A percentile compares a stretch with the other conserved stretches of the same genome.
Conservation (phyloP, 306 rosid species). For the Albizia julibrissin region DNA sequence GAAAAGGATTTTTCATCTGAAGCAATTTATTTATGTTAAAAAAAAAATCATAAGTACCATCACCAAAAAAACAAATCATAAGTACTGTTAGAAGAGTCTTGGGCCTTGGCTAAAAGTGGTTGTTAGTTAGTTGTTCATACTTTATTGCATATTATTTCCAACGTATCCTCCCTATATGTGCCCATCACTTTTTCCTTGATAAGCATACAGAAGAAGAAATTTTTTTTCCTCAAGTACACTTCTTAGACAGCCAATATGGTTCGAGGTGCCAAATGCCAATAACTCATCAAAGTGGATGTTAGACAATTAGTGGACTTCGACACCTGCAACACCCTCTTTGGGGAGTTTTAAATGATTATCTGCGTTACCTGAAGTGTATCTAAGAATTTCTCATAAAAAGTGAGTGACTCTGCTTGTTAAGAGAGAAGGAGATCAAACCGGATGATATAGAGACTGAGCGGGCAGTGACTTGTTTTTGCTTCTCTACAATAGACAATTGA, state of each 20-base stretch:
- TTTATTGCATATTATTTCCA: too few species aligned
- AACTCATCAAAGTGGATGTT: background rate
- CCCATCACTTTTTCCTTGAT: too few species aligned
- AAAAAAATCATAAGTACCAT: too few species aligned
- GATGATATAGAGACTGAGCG: conserved; percentile 61
- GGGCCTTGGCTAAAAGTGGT: background rate
- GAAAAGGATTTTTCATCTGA: background rate
- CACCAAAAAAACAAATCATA: too few species aligned
- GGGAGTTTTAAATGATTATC: too few species aligned
- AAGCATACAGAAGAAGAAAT: too few species aligned
- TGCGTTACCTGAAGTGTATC: too few species aligned
- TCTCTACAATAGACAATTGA: background rate
- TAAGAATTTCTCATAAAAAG: too few species aligned
- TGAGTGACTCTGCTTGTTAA: background rate
- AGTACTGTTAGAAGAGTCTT: background rate
- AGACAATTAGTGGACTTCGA: too few species aligned
- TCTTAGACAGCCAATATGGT: background rate
- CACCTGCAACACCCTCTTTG: too few species aligned
- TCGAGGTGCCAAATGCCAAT: background rate
- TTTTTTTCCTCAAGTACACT: background rate
- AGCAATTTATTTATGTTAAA: background rate
- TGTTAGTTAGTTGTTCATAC: too few species aligned
- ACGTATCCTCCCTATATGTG: too few species aligned
- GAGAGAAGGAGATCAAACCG: conserved; percentile 45
- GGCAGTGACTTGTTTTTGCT: conserved; percentile 32